These are phyloP conservation scores for Camelina hispida DNA, from an alignment of 345 rosid species.

Conservation along the genomic window DNA sequence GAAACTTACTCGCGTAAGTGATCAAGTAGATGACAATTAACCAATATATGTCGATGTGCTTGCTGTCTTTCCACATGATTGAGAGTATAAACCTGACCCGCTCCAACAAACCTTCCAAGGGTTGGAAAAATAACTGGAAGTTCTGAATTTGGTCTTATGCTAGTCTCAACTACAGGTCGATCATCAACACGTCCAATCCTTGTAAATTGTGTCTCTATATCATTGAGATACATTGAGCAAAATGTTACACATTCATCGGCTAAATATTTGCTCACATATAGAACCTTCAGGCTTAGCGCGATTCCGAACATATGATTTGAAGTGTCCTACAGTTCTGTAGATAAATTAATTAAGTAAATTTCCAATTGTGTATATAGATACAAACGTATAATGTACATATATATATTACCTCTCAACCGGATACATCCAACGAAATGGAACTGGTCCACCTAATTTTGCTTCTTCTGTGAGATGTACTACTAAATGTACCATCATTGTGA, in stretches of 20 bases:
- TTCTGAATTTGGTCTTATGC: neutral
- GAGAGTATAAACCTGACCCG: neutral
- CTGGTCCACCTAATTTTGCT: neutral
- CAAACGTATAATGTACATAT: too few relatives aligned
- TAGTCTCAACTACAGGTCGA: neutral
- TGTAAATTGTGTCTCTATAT: constrained; percentile 1
- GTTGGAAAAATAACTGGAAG: neutral
- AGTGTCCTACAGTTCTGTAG: neutral
- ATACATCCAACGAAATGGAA: constrained; percentile 28
- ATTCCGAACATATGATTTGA: constrained; percentile 5
- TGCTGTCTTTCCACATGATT: constrained; percentile 15
- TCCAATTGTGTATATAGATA: too few relatives aligned
- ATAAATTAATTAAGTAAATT: neutral
- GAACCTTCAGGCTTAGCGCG: neutral
- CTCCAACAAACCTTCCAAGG: constrained; percentile 15
- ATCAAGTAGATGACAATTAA: constrained; percentile 21
- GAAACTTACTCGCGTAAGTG: constrained; percentile 21
- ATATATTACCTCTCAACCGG: neutral
- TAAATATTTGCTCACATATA: neutral
- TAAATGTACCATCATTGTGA: too few relatives aligned
- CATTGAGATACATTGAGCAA: constrained; percentile 18
- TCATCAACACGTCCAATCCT: neutral
- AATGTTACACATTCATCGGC: constrained; percentile 7
- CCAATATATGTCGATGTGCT: constrained; percentile 19
- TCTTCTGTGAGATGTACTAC: too few relatives aligned